A percentile compares a stretch with the other conserved stretches of the same genome.
phyloP scores from a whole-genome alignment of 495 filamentous ascomycete species.

The Trichoderma orchidacearum region DNA sequence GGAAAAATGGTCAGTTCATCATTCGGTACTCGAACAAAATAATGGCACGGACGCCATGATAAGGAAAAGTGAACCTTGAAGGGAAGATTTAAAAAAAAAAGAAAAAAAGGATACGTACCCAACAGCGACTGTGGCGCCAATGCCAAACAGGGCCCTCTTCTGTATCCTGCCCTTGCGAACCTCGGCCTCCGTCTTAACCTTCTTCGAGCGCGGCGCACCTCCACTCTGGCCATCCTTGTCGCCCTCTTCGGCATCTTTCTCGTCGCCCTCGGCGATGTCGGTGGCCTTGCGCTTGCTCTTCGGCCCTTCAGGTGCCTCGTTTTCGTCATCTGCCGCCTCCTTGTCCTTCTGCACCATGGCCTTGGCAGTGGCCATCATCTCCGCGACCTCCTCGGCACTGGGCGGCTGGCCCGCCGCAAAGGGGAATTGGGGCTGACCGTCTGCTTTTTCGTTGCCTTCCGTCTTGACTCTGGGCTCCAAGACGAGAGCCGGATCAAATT shows the following conservation, averaged over 20 bases:
- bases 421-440: constrained; percentile 29
- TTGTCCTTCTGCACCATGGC: constrained; percentile 57
- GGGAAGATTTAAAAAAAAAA: no score
- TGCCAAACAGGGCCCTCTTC: constrained; percentile 69
- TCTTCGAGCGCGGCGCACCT: constrained; percentile 54
- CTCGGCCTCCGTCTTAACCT: constrained; percentile 58
- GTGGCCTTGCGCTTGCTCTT: constrained; percentile 73
- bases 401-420: constrained; percentile 51
- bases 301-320: constrained; percentile 37
- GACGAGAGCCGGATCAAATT: constrained; percentile 24
- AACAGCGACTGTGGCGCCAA: constrained; percentile 71
- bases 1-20: neutral
- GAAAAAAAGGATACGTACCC: constrained; percentile 51
- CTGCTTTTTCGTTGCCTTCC: neutral
- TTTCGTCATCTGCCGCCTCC: neutral
- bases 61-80: no score
- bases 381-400: constrained; percentile 55
- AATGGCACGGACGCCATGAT: no score
- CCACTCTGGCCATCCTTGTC: constrained; percentile 34
- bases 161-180: constrained; percentile 71
- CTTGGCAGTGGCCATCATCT: constrained; percentile 75
- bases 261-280: constrained; percentile 39
- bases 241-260: constrained; percentile 22
- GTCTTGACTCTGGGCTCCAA: constrained; percentile 23
- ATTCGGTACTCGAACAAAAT: neutral